A percentile compares a stretch with the other conserved stretches of the same genome.
These are phyloP conservation scores for Trichoderma semiorbis DNA, from an alignment of 2,329 filamentous ascomycete genomes.

Conservation along the genomic window DNA sequence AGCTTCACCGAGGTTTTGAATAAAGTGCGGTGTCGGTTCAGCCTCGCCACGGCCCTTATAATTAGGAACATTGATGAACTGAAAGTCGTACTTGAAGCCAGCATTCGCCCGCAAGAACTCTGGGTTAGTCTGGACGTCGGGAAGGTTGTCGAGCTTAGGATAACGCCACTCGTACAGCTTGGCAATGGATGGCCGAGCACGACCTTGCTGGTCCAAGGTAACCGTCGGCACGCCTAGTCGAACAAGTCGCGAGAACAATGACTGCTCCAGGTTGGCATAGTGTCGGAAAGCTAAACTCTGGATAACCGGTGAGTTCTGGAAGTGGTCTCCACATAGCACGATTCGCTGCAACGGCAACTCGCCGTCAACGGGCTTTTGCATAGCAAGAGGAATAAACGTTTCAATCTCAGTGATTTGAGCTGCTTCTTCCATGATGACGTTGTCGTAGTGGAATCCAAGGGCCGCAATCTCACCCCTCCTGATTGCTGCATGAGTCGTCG, in stretches of 20 bases:
- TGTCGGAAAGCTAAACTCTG: constrained; percentile 92
- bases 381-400: constrained; percentile 89
- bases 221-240: constrained; percentile 89
- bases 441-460: constrained; percentile 96
- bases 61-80: constrained; percentile 92
- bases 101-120: constrained; percentile 84
- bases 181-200: constrained; percentile 82
- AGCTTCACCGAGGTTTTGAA: constrained; percentile 94
- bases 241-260: constrained; percentile 85
- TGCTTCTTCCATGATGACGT: constrained; percentile 96
- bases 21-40: constrained; percentile 89
- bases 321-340: constrained; percentile 90
- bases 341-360: constrained; percentile 78
- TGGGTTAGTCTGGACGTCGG: constrained; percentile 62
- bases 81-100: constrained; percentile 89
- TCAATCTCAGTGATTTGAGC: constrained; percentile 97
- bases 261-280: constrained; percentile 95
- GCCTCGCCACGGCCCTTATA: constrained; percentile 88
- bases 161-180: constrained; percentile 94
- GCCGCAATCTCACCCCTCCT: constrained; percentile 82
- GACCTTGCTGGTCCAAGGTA: constrained; percentile 87
- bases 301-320: constrained; percentile 94
- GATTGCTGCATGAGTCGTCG: constrained; percentile 95
- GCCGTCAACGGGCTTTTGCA: constrained; percentile 76
- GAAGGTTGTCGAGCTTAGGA: constrained; percentile 71